Evolutionary conservation across 2,329 filamentous ascomycete species (phyloP), one percentile per base, ranked within the genome.

Genomic region (Akanthomyces muscarius): DNA sequence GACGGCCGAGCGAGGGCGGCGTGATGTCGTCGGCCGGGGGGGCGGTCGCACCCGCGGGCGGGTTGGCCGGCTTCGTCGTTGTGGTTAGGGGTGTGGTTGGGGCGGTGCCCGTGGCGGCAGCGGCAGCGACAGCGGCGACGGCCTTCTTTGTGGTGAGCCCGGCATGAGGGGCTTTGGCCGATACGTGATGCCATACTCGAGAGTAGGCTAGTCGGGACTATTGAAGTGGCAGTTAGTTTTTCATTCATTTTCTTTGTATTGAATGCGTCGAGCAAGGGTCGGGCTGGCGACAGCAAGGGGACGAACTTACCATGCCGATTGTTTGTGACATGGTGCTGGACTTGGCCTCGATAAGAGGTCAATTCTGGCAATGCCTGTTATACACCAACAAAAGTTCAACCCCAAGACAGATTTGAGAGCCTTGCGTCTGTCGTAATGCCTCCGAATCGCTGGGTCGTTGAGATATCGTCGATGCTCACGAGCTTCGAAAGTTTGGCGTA

Each of bases 121-220:
- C 42, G 28, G 50, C 41, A 8, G 48, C 48, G 36, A 50, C 50
- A 7, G 51, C 50, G 5, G 28, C 59, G 42, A 41, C 59, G 30
- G 41, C 51, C 41, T 55, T 83, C 74, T 76, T 82, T 65, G 78
- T 87, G 69, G 79, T 86, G 70, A 89, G 84, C 18, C 77, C 81
- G n/a, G 81, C 77, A 71, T 89, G 86, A 75, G 77, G 88, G 68
- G 81, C 82, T 72, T 79, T 91, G 78, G 82, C 95, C 76, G 83
- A 98, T 76, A 87, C 75, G 67, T 90, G 87, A 79, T 99, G 95
- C 95, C 96, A 99, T 80, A 89, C 87, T 71, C 96, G 89, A 52
- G 93, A 93, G 83, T 98, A 99, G 80, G 95, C 94, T 68, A 99
- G 89, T 74, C 91, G 91, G 65, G 95, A 98, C 93, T 98, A 70